phyloP scores from a whole-genome alignment of 306 rosid species.

The Ziziphus jujuba region DNA sequence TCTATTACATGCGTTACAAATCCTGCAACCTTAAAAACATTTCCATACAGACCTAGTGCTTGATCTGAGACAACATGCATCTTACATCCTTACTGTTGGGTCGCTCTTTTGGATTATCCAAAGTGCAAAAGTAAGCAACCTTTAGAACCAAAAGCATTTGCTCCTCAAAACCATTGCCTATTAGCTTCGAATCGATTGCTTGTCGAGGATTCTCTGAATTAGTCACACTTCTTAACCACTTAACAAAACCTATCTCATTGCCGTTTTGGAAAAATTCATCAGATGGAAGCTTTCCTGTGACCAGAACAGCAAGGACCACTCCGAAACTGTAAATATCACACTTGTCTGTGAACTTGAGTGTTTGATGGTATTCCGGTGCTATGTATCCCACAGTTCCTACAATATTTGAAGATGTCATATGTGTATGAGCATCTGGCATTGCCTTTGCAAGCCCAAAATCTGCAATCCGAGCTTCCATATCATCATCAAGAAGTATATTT shows the following conservation, averaged over 20 bases:
- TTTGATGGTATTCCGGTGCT: slow-evolving; percentile 92
- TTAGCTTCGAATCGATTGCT: slow-evolving; percentile 58
- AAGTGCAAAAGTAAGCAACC: slow-evolving; percentile 88
- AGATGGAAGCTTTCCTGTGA: slow-evolving; percentile 76
- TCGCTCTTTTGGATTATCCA: slow-evolving; percentile 81
- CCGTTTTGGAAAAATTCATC: slow-evolving; percentile 67
- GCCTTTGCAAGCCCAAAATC: slow-evolving; percentile 95
- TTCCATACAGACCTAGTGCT: slow-evolving; percentile 32
- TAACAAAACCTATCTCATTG: slow-evolving; percentile 72
- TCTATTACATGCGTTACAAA: not conserved
- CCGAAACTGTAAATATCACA: slow-evolving; percentile 91
- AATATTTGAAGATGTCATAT: slow-evolving; percentile 61
- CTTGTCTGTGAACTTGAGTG: slow-evolving; percentile 80
- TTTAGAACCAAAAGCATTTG: slow-evolving; percentile 88
- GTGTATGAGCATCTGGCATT: slow-evolving; percentile 74
- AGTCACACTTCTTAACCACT: slow-evolving; percentile 74
- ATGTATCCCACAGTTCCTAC: slow-evolving; percentile 89
- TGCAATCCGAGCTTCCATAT: slow-evolving; percentile 89
- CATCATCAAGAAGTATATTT: slow-evolving; percentile 76
- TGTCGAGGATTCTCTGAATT: slow-evolving; percentile 58
- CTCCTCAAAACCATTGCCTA: slow-evolving; percentile 72
- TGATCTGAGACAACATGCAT: slow-evolving; percentile 76
- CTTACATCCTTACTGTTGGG: slow-evolving; percentile 88
- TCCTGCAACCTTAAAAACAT: not conserved
- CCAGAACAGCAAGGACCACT: slow-evolving; percentile 74